These are phyloP conservation scores for Obelidium mucronatum DNA, from an alignment of 192 early-diverging fungal species.

Conservation along the genomic window DNA sequence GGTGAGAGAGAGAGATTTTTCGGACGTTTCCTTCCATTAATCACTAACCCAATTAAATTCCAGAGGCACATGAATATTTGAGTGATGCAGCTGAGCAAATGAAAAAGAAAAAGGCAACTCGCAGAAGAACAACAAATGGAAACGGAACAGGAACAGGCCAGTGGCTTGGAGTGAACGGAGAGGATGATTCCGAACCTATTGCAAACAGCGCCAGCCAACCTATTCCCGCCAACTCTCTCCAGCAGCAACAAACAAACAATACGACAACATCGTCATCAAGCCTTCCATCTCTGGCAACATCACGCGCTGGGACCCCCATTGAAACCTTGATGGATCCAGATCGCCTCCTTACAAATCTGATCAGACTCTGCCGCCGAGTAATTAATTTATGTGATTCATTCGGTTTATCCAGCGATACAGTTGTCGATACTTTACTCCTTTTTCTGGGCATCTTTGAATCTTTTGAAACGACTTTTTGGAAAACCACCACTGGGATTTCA, in stretches of 20 bases:
- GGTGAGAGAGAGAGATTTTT: not conserved
- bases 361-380: not conserved
- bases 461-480: constrained; percentile 14
- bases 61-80: not conserved
- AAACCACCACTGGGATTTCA: not conserved
- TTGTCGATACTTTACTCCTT: not conserved
- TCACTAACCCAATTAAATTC: not conserved
- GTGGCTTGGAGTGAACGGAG: not conserved
- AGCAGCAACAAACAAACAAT: not conserved
- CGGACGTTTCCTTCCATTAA: not conserved
- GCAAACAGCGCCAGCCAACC: not conserved
- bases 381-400: constrained; percentile 5
- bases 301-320: not conserved
- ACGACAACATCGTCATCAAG: not conserved
- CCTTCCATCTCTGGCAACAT: not conserved
- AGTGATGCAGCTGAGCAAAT: not conserved
- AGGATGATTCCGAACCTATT: not conserved
- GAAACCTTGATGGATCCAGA: constrained; percentile 16
- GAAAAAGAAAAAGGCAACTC: not conserved
- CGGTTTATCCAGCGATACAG: not conserved
- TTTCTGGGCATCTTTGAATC: constrained; percentile 21
- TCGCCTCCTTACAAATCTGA: constrained; percentile 17
- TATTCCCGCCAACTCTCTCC: not conserved
- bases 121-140: not conserved
- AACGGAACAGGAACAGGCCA: not conserved